These are phyloP conservation scores for Thalassia testudinum DNA, from an alignment of 116 monocot species.

Conservation along the genomic window DNA sequence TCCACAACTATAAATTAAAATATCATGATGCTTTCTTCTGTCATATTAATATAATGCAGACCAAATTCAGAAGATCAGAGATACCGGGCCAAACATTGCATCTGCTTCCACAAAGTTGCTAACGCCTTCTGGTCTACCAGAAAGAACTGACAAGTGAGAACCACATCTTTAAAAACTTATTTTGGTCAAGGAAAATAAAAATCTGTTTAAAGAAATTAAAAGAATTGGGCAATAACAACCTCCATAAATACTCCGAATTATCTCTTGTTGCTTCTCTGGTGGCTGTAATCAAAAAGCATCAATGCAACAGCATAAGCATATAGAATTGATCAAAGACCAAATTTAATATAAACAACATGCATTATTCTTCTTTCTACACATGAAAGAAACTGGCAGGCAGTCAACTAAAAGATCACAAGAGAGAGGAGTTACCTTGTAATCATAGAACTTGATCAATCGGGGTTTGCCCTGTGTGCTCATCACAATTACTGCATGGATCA, in stretches of 20 bases:
- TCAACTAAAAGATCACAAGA: too few relatives aligned
- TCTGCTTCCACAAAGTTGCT: conserved; percentile 66
- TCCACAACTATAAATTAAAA: too few relatives aligned
- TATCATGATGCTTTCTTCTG: too few relatives aligned
- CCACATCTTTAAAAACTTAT: too few relatives aligned
- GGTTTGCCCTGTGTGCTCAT: conserved; percentile 83
- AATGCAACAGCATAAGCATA: neutral
- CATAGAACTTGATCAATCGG: conserved; percentile 81
- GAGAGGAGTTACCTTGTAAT: conserved; percentile 70
- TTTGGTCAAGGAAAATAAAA: neutral
- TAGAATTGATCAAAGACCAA: too few relatives aligned
- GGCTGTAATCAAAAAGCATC: conserved; percentile 34
- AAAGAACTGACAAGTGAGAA: too few relatives aligned
- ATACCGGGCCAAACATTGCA: conserved; percentile 72
- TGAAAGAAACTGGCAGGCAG: neutral
- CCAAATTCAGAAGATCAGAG: neutral
- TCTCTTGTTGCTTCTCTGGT: conserved; percentile 87
- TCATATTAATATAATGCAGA: neutral
- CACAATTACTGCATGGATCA: conserved; percentile 81
- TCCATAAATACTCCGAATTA: conserved; percentile 63
- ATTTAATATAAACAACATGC: neutral
- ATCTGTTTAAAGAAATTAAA: neutral
- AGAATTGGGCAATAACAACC: too few relatives aligned
- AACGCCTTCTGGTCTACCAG: conserved; percentile 55
- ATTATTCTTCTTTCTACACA: neutral